phyloP scores from a whole-genome alignment of 2,329 filamentous ascomycete genomes.

The Claviceps paspali region DNA sequence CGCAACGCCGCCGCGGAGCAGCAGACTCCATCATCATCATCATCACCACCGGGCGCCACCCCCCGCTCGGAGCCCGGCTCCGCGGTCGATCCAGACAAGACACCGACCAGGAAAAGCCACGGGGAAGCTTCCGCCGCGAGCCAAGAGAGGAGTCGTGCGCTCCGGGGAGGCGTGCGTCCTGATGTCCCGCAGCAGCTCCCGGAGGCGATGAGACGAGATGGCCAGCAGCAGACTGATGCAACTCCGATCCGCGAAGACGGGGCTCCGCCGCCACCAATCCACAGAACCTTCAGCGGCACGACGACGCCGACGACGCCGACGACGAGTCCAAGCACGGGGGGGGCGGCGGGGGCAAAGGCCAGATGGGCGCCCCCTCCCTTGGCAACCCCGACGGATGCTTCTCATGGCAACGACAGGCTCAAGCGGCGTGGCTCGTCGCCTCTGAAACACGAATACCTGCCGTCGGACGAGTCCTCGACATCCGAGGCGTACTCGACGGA shows the following conservation, averaged over 20 bases:
- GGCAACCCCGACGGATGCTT: slow-evolving; percentile 22
- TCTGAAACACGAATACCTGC: slow-evolving; percentile 91
- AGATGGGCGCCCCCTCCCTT: slow-evolving; percentile 10
- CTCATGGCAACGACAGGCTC: slow-evolving; percentile 26
- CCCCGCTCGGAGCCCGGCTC: background rate
- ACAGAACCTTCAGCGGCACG: slow-evolving; percentile 31
- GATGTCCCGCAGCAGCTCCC: slow-evolving; percentile 22
- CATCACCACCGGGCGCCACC: background rate
- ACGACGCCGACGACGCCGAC: too few species aligned
- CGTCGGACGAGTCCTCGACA: slow-evolving; percentile 53
- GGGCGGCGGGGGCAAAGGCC: slow-evolving; percentile 3
- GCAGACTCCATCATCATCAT: background rate
- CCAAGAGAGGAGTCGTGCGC: slow-evolving; percentile 14
- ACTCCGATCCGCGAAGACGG: slow-evolving; percentile 33
- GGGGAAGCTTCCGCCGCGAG: slow-evolving; percentile 4
- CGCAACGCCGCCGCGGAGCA: slow-evolving; percentile 5
- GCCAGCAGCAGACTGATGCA: slow-evolving; percentile 13
- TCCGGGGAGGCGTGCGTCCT: slow-evolving; percentile 23
- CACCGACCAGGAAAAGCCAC: slow-evolving; percentile 14
- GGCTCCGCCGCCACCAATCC: slow-evolving; percentile 39
- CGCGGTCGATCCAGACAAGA: slow-evolving; percentile 5
- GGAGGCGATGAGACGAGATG: slow-evolving; percentile 11
- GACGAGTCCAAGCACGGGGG: slow-evolving; percentile 17
- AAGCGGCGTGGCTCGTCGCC: slow-evolving; percentile 77
- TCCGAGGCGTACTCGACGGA: slow-evolving; percentile 37